Base-by-base conservation (phyloP, 148 eudicot genomes). In the Cornus kousa region DNA sequence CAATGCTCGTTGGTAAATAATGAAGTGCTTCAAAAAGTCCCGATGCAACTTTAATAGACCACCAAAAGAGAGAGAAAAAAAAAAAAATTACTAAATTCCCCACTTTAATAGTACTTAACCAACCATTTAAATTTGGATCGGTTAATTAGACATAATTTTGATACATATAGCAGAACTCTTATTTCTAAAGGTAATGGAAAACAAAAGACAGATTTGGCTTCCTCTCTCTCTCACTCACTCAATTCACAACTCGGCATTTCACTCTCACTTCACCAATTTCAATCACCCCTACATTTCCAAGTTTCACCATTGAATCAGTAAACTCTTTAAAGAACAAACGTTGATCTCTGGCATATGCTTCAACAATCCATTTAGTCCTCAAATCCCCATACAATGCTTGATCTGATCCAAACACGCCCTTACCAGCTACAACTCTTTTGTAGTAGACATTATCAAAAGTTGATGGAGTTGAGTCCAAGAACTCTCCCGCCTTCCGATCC, bases 391-490 rank as follows among this genome's bases (percentile, higher is more conserved):
- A 76, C 73, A 91, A 37, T 0, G 84, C 80, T 75, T 91, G 91
- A 72, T 91, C 92, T 28, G 92, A 88, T 24, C 71, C 72, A 59
- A 89, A 88, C 64, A 91, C 88, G 0, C 90, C 91, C 74, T 87
- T 85, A 50, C 91, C 89, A 13, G 76, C 85, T 14, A 81, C 19
- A 19, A 85, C 62, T 71, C 76, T 72, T 71, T 84, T 85, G 84
- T 82, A 87, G 81, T 89, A 89, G 24, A 82, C 81, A 40, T 89
- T 89, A 72, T 89, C 92, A 70, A 91, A 88, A 55, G 53, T 74
- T 33, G 92, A 77, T 20, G 92, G 73, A 46, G 92, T 88, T 10
- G 92, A 78, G 86, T 92, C 93, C 80, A 90, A 66, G 74, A 90
- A 86, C 80, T 87, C 82, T 10, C 90, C 97, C 20, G 91, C 91